Evolutionary conservation across 2,329 filamentous ascomycete genomes (phyloP).

Genomic region (Diplocarpon rosae): DNA sequence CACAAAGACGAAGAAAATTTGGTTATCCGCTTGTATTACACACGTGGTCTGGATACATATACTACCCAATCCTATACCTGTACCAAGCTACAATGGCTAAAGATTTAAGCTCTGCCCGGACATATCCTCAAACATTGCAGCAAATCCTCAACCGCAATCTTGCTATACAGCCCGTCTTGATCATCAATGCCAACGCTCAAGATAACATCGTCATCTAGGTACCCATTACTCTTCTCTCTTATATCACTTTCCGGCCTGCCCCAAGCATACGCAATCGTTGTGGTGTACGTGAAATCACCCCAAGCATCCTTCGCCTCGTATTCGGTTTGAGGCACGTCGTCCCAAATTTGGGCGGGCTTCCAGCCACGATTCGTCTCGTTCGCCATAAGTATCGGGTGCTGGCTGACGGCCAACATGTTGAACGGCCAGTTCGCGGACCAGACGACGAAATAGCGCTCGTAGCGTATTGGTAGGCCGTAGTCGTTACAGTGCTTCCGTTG

Average conservation of each 20-base stretch:
- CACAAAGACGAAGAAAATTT: no score
- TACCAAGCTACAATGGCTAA: no score
- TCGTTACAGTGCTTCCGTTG: conserved; percentile 30
- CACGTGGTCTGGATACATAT: no score
- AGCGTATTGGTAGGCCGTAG: conserved; percentile 28
- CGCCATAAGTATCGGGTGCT: conserved; percentile 27
- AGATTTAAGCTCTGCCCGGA: conserved; percentile 36
- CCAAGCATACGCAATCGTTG: conserved; percentile 31
- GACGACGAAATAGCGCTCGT: conserved; percentile 30
- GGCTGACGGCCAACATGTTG: conserved; percentile 28
- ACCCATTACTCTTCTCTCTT: conserved; percentile 28
- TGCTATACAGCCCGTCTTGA: conserved; percentile 27
- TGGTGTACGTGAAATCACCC: conserved; percentile 31
- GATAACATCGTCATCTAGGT: conserved; percentile 31
- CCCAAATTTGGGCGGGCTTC: conserved; percentile 28
- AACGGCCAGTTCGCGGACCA: conserved; percentile 29
- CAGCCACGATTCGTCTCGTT: conserved; percentile 30
- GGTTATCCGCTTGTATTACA: no score
- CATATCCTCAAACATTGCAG: conserved; percentile 30
- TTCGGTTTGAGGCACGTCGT: conserved; percentile 18
- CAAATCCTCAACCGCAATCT: conserved; percentile 25
- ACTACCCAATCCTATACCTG: no score
- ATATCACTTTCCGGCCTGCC: conserved; percentile 24
- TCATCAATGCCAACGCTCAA: conserved; percentile 31
- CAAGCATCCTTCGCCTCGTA: conserved; percentile 14